Percentiles rank a stretch among this genome's conserved stretches.
Evolutionary conservation across 106 monocot species (phyloP).

Genomic region (Dendrobium catenatum): DNA sequence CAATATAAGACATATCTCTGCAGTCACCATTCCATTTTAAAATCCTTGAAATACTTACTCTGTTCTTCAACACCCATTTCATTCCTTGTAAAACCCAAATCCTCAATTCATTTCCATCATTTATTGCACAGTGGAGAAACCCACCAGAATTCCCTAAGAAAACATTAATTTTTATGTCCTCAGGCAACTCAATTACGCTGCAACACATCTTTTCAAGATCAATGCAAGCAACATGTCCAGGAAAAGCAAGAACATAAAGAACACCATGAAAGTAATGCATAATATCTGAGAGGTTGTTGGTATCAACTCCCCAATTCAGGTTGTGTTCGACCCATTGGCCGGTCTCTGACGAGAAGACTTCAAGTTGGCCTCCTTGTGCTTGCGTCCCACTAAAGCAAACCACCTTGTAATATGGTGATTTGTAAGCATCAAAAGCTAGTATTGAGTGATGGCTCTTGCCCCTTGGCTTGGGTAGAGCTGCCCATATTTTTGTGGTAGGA

Average conservation of each 20-base stretch:
- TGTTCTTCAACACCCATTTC: conserved; percentile 42
- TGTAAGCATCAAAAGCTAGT: conserved; percentile 38
- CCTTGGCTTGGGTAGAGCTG: conserved; percentile 16
- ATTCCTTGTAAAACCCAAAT: conserved; percentile 27
- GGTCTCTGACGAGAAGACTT: conserved; percentile 34
- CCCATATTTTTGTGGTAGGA: conserved; percentile 29
- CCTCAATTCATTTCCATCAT: conserved; percentile 22
- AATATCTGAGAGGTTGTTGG: conserved; percentile 31
- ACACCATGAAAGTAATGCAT: conserved; percentile 33
- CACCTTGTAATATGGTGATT: conserved; percentile 31
- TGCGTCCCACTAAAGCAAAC: conserved; percentile 40
- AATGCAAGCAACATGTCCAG: conserved; percentile 23
- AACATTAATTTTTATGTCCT: conserved; percentile 11
- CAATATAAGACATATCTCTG: background rate
- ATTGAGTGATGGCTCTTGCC: conserved; percentile 23
- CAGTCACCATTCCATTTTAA: background rate
- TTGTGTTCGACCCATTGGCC: conserved; percentile 21
- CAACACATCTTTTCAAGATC: conserved; percentile 22
- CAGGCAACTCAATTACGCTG: conserved; percentile 32
- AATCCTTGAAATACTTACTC: conserved; percentile 2
- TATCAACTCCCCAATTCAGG: conserved; percentile 29
- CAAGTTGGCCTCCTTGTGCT: conserved; percentile 20
- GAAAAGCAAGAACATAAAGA: conserved; percentile 38
- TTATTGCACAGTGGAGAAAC: conserved; percentile 20
- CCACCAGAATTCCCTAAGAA: conserved; percentile 29